Evolutionary conservation across 2,329 filamentous ascomycete species (phyloP), one percentile per base, ranked within the genome.

Genomic region (Calonectria hawksworthii): DNA sequence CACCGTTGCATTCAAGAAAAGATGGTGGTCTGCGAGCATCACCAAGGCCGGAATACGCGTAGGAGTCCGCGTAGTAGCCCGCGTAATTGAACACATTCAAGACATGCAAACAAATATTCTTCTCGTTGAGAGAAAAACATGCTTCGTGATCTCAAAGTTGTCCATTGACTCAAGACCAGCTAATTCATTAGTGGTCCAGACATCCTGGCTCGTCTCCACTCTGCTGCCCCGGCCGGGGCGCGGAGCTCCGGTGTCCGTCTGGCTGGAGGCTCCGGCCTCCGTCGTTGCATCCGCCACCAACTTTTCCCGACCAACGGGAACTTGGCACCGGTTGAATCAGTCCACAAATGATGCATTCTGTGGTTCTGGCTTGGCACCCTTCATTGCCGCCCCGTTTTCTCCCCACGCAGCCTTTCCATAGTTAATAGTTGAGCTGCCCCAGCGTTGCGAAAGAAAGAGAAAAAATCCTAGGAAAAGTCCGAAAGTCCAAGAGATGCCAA

Each of bases 221-320:
- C n/a, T 16, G 9, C 16, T 11, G 8, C 23, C 36, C 56, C 26
- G 34, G 23, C 56, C 56, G 56, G 56, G 18, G 56, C 23, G n/a
- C 56, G 56, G 56, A 63, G 56, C 56, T 28, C 56, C 56, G 56
- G 56, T 28, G 56, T 41, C 56, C 56, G 56, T 23, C 34, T 28
- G 4, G 1, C 34, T 14, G 14, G 34, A 8, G 38, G 34, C 56
- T 63, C 56, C 56, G 56, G 56, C 23, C 36, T 63, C 56, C 56
- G 56, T 63, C 34, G 34, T 38, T 26, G 34, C 56, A 63, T 41
- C 34, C n/a, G 23, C 28, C 52, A 56, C 30, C 52, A 56, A 11
- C 28, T 41, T 30, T 41, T 63, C 38, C 16, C 26, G 18, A 28
- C 10, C 34, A 18, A 41, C 56, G 34, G 23, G 56, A 63, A 28